A percentile compares a stretch with the other conserved stretches of the same genome.
Conservation (phyloP, 768 basidiomycete genomes). For the Tricholoma matsutake region DNA sequence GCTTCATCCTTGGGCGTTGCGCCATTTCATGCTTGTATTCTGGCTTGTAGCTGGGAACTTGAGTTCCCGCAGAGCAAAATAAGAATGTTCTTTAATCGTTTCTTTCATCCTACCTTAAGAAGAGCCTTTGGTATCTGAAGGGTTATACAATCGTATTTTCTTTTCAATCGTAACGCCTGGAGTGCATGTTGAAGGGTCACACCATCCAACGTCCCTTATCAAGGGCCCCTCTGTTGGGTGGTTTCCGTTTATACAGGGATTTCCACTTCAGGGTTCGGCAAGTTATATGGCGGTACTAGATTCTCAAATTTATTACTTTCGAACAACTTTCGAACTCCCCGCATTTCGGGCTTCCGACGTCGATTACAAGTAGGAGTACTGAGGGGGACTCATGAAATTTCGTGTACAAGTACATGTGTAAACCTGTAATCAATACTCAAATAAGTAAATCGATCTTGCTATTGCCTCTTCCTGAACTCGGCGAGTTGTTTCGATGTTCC, state of each 20-base stretch:
- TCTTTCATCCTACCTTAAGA: conserved; percentile 5
- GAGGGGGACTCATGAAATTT: too few species aligned
- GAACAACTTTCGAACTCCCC: too few species aligned
- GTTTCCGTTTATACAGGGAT: not conserved
- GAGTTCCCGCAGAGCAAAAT: conserved; percentile 22
- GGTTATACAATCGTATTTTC: not conserved
- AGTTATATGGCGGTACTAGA: too few species aligned
- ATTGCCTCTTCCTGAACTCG: too few species aligned
- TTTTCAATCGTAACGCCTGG: not conserved
- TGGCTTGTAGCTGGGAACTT: conserved; percentile 37
- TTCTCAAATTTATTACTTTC: too few species aligned
- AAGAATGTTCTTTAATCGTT: conserved; percentile 7
- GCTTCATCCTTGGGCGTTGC: conserved; percentile 7
- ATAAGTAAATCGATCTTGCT: not conserved
- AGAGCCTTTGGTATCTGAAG: not conserved
- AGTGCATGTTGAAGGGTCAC: not conserved
- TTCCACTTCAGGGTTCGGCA: not conserved
- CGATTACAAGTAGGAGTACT: too few species aligned
- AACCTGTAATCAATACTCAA: not conserved
- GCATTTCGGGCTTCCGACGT: too few species aligned
- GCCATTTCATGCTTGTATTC: not conserved
- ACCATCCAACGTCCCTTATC: too few species aligned
- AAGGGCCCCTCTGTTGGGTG: not conserved
- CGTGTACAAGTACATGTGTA: not conserved
- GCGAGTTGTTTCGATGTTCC: too few species aligned